Evolutionary conservation across 1,284 basidiomycete genomes (phyloP), one percentile per base, ranked within the genome.

Genomic region (Fomitopsis schrenkii): DNA sequence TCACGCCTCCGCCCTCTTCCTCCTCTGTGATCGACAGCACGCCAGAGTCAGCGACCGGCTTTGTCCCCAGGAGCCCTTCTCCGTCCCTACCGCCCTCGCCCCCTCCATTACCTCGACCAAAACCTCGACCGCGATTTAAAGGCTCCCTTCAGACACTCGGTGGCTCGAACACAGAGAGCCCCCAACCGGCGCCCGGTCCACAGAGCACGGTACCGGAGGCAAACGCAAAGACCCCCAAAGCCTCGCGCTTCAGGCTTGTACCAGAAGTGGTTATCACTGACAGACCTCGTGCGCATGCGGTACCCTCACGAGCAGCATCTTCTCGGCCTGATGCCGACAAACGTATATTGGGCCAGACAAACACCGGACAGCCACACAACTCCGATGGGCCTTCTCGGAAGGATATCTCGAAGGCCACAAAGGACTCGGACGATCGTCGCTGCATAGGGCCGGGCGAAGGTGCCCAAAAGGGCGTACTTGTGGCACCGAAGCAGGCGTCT

Each of bases 1-100:
- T 76, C 55, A 82, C 80, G 5, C 80, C 80, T 41, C 80, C 80
- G 0, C 72, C 66, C 40, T 81, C 80, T 5, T 76, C 77, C 9
- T 70, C 67, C n/a, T 66, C 64, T 35, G 68, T 68, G 10, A 57
- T 62, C 30, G 66, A 62, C 30, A 55, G 65, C 54, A 61, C 50
- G 61, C 67, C 38, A 67, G 72, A 50, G 55, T 62, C 41, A 61
- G 66, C 36, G 58, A 65, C 22, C 35, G 63, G 67, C 17, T 62
- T 67, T 26, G 67, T 71, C 2, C 59, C 46, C 7, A 63, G 65
- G 35, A 64, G 61, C 14, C 65, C 61, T 38, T 64, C 65, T 1
- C 68, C 69, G 14, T 68, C 68, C 53, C 67, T 68, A n/a, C 33
- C 52, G 17, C 52, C 52, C n/a, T 55, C 55, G 22, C 61, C 58